Percentiles rank a stretch among this genome's conserved stretches.
Conservation (phyloP, 129 eudicot species). For the Centaurea solstitialis region DNA sequence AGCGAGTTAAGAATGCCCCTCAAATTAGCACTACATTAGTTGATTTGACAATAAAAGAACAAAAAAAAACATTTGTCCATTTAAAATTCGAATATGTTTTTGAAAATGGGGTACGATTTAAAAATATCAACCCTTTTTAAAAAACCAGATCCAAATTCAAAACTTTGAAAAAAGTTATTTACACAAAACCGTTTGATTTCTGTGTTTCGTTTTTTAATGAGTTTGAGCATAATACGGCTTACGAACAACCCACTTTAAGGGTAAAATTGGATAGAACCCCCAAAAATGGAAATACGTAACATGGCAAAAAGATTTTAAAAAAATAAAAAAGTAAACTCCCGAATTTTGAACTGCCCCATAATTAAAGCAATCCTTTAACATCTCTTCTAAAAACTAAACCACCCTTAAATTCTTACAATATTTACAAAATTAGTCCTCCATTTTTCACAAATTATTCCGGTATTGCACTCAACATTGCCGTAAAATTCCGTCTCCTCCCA, state of each 20-base stretch:
- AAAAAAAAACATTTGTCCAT: too few species aligned
- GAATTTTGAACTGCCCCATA: conserved; percentile 38
- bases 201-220: not conserved
- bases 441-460: conserved; percentile 49
- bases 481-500: conserved; percentile 40
- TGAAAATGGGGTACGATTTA: too few species aligned
- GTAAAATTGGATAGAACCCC: conserved; percentile 28
- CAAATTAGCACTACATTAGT: too few species aligned
- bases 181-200: not conserved
- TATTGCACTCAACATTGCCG: conserved; percentile 64
- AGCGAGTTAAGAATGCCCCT: too few species aligned
- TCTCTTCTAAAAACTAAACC: conserved; percentile 33
- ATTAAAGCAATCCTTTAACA: conserved; percentile 26
- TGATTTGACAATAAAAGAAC: too few species aligned
- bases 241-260: conserved; percentile 21
- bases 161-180: not conserved
- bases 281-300: conserved; percentile 9
- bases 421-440: conserved; percentile 34
- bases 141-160: not conserved
- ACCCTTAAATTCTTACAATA: conserved; percentile 30
- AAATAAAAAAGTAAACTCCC: conserved; percentile 22
- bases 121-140: too few species aligned
- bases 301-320: not conserved
- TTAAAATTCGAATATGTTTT: too few species aligned
- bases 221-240: not conserved